A percentile compares a stretch with the other conserved stretches of the same genome.
phyloP scores from a whole-genome alignment of 2,329 filamentous ascomycete genomes.

The Plectosphaerella plurivora region DNA sequence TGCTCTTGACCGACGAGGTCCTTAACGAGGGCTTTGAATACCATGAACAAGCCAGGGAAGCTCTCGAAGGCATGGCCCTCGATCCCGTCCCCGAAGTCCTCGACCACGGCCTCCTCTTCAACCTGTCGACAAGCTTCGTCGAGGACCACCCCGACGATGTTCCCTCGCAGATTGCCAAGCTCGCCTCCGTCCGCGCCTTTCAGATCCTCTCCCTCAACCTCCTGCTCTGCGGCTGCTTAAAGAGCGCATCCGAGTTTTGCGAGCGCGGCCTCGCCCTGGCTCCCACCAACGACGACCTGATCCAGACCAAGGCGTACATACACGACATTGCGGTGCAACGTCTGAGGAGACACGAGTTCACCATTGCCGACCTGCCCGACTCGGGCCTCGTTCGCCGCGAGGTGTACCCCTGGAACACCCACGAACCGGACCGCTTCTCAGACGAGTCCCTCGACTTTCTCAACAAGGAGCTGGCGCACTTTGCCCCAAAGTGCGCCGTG shows the following conservation, averaged over 20 bases:
- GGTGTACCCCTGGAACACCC: constrained; percentile 65
- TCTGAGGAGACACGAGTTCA: constrained; percentile 39
- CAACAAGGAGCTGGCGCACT: constrained; percentile 62
- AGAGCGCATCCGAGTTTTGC: constrained; percentile 63
- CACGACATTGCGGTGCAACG: constrained; percentile 45
- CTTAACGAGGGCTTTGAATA: constrained; percentile 78
- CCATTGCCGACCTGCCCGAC: constrained; percentile 59
- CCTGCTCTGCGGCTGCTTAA: constrained; percentile 62
- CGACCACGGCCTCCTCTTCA: constrained; percentile 34
- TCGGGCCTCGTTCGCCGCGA: constrained; percentile 65
- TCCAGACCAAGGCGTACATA: constrained; percentile 49
- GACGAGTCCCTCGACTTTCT: constrained; percentile 64
- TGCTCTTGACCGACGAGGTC: constrained; percentile 82
- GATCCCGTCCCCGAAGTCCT: constrained; percentile 40
- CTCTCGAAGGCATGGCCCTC: constrained; percentile 35
- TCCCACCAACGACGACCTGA: constrained; percentile 51
- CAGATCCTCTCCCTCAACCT: constrained; percentile 55
- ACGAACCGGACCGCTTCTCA: constrained; percentile 68
- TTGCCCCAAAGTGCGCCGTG: constrained; percentile 80
- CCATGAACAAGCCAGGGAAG: constrained; percentile 60
- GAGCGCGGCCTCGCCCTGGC: constrained; percentile 53
- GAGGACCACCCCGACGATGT: constrained; percentile 27
- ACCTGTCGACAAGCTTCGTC: constrained; percentile 24
- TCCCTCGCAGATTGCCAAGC: constrained; percentile 35
- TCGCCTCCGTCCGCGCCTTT: constrained; percentile 53